These are phyloP conservation scores for Hypomyces perniciosus DNA, from an alignment of 2,329 filamentous ascomycete species.

Conservation along the genomic window DNA sequence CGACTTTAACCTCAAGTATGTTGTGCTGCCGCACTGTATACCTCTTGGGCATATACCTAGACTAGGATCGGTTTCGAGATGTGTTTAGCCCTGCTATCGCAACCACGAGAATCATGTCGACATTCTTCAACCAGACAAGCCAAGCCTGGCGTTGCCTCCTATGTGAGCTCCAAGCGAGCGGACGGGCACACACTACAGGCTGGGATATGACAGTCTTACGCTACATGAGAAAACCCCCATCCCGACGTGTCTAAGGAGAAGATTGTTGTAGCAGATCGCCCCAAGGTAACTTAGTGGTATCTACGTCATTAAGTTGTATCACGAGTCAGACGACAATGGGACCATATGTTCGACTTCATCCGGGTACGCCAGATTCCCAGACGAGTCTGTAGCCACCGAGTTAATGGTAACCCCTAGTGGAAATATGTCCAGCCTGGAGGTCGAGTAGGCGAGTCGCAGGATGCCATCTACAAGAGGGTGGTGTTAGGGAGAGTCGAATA, in stretches of 20 bases:
- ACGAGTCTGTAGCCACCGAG: conserved; percentile 12
- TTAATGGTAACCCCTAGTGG: conserved; percentile 11
- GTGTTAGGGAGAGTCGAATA: conserved; percentile 12
- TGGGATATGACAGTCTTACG: conserved; percentile 30
- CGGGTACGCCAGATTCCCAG: not conserved
- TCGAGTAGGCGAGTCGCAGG: conserved; percentile 2
- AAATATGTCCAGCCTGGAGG: conserved; percentile 5
- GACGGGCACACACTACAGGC: conserved; percentile 39
- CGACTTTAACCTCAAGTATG: conserved; percentile 18
- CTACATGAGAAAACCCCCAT: conserved; percentile 16
- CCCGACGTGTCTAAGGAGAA: conserved; percentile 10
- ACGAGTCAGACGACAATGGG: conserved; percentile 25
- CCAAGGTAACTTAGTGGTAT: conserved; percentile 20
- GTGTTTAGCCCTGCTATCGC: not conserved
- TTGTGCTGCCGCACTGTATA: not conserved
- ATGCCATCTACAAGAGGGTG: conserved; percentile 11
- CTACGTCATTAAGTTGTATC: conserved; percentile 17
- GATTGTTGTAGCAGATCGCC: conserved; percentile 21
- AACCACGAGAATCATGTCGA: conserved; percentile 28
- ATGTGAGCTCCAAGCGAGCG: conserved; percentile 29
- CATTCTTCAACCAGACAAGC: conserved; percentile 32
- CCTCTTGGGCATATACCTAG: not conserved
- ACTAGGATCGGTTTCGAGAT: not conserved
- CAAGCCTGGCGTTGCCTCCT: conserved; percentile 28
- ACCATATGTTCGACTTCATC: conserved; percentile 12